Evolutionary conservation across 169 alveolate genomes (phyloP).

Genomic region (Plasmodium ovale): DNA sequence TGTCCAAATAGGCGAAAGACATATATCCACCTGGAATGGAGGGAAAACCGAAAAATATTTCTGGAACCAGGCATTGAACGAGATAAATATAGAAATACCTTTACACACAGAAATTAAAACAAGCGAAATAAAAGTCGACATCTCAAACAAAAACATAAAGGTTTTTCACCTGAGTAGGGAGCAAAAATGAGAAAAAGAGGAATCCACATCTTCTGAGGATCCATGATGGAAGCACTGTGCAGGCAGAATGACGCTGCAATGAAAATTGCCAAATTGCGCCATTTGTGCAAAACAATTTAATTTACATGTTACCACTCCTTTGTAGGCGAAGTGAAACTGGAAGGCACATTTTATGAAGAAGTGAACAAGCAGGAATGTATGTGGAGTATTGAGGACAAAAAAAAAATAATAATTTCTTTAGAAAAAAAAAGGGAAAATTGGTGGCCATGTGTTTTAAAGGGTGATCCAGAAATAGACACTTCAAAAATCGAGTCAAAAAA

Average conservation of each 20-base stretch:
- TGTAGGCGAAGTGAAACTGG: conserved; percentile 48
- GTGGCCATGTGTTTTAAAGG: conserved; percentile 87
- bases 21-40: conserved; percentile 83
- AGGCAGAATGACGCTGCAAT: too few species aligned
- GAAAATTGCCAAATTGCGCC: too few species aligned
- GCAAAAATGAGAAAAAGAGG: neutral
- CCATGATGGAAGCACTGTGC: too few species aligned
- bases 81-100: conserved; percentile 82
- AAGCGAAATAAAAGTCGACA: conserved; percentile 58
- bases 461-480: conserved; percentile 85
- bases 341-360: conserved; percentile 61
- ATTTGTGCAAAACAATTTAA: too few species aligned
- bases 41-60: conserved; percentile 80
- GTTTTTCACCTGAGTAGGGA: conserved; percentile 38
- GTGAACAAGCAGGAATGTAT: conserved; percentile 80
- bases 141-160: conserved; percentile 48
- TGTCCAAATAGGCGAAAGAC: conserved; percentile 37
- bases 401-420: conserved; percentile 76
- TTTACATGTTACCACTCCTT: neutral
- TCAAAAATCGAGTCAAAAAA: conserved; percentile 85
- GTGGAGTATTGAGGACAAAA: conserved; percentile 86
- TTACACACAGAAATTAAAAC: conserved; percentile 49
- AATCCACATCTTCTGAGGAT: too few species aligned
- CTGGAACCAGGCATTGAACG: conserved; percentile 85
- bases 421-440: conserved; percentile 85